Evolutionary conservation across 1,284 basidiomycete genomes (phyloP), one percentile per base, ranked within the genome.

Genomic region (Macrocystidia cucumis): DNA sequence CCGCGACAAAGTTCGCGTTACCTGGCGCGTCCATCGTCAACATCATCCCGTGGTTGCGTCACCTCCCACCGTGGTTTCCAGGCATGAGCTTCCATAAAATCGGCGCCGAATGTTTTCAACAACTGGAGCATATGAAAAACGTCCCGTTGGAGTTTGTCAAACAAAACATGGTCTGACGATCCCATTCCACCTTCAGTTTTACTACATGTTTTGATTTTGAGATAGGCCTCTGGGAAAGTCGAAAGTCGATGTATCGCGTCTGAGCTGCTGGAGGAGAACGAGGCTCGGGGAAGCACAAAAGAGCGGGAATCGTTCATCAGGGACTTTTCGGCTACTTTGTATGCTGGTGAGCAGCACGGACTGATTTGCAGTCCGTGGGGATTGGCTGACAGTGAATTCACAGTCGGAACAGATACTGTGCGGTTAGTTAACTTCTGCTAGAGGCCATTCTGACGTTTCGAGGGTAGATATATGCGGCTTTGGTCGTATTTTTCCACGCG

Each of bases 1-100:
- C 41, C 5, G 43, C 35, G 17, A 27, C 30, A 19, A 5, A 11
- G 3, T 25, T 41, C 28, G 28, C 46, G 16, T 28, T 46, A 23
- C 44, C 44, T 4, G 46, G 50, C 19, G 45, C 34, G 29, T 44
- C 40, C 5, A 18, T 50, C 5, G 37, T 48, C 14, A 52, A 52
- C 33, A 46, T 44, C 37, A 47, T 46, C 12, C 54, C 45, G 3
- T 28, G 47, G 16, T 43, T 60, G 17, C 39, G 41, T 8, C 23
- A 41, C 16, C 38, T 67, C 22, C 63, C 64, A 0, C 40, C 50
- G 1, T 68, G 60, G 60, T 37, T 65, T 13, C 63, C 64, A 0
- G 59, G 62, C 6, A 50, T 54, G 3, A 23, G 9, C 8, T 57
- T 54, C 35, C 54, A 57, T 22, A 48, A 42, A 32, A 32, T 33